A percentile compares a stretch with the other conserved stretches of the same genome.
Conservation (phyloP, 208 protist genomes). For the Acanthamoeba lugdunensis region DNA sequence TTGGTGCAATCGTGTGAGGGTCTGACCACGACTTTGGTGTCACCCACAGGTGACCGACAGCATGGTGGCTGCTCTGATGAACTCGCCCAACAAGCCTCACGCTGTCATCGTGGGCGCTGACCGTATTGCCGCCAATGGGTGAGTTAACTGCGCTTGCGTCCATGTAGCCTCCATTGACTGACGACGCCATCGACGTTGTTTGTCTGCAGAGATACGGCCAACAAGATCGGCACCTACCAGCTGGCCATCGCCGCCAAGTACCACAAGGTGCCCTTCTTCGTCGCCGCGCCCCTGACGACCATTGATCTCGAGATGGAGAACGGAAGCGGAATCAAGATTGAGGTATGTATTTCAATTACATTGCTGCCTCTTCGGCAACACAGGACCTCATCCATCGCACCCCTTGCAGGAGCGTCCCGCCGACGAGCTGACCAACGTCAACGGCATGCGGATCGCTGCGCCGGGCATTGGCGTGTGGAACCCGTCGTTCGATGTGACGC, state of each 20-base stretch:
- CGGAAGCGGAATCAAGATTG: conserved; percentile 91
- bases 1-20: neutral
- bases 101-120: conserved; percentile 83
- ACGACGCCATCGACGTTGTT: no score
- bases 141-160: conserved; percentile 31
- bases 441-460: conserved; percentile 87
- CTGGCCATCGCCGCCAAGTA: conserved; percentile 80
- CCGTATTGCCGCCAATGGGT: conserved; percentile 84
- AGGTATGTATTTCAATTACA: neutral
- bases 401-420: conserved; percentile 87
- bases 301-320: conserved; percentile 86
- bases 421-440: conserved; percentile 91
- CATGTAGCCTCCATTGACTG: neutral
- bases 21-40: neutral
- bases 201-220: conserved; percentile 80
- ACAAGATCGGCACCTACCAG: conserved; percentile 85
- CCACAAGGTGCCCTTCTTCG: conserved; percentile 82
- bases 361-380: neutral
- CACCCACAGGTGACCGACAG: conserved; percentile 80
- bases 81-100: conserved; percentile 49
- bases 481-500: conserved; percentile 96
- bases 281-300: conserved; percentile 80
- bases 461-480: conserved; percentile 93
- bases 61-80: conserved; percentile 80
- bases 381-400: conserved; percentile 75